Conservation (phyloP, 2,329 filamentous ascomycete species). For the Scytalidium lignicola region DNA sequence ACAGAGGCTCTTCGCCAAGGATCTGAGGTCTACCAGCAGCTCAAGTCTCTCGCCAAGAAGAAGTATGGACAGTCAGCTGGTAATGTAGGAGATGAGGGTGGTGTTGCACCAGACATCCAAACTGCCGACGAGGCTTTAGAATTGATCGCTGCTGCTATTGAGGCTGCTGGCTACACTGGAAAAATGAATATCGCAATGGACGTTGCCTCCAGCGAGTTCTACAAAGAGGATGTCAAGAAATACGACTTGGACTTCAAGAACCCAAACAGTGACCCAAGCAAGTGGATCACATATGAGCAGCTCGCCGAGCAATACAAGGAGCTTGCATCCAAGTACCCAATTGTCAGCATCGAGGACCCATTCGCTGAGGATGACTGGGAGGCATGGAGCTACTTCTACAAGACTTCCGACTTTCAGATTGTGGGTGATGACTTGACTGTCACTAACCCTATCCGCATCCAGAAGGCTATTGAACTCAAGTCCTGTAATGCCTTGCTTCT, state of each 20-base stretch:
- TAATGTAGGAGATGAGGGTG: conserved; percentile 99
- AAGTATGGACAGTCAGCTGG: conserved; percentile 98
- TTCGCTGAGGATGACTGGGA: conserved; percentile 99
- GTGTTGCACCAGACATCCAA: conserved; percentile 98
- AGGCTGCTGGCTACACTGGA: conserved; percentile 91
- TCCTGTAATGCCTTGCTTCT: conserved; percentile 96
- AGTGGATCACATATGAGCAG: conserved; percentile 99
- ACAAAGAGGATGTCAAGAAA: conserved; percentile 96
- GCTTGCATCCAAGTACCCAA: conserved; percentile 91
- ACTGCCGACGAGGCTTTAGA: conserved; percentile 94
- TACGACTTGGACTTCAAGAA: conserved; percentile 99
- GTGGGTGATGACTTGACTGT: conserved; percentile 98
- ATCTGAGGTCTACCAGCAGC: conserved; percentile 95
- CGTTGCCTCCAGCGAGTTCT: conserved; percentile 98
- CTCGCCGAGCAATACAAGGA: conserved; percentile 87
- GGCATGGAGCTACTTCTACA: conserved; percentile 99
- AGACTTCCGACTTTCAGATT: conserved; percentile 97
- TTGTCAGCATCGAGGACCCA: conserved; percentile 97
- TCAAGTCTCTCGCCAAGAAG: conserved; percentile 97
- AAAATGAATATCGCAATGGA: conserved; percentile 99
- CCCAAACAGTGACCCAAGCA: conserved; percentile 88
- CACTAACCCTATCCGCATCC: conserved; percentile 98
- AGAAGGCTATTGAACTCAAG: conserved; percentile 99
- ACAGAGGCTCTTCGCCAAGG: conserved; percentile 94
- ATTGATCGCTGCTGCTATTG: conserved; percentile 90